Base-by-base conservation (phyloP, 2,329 filamentous ascomycete genomes). In the Emergomyces orientalis region DNA sequence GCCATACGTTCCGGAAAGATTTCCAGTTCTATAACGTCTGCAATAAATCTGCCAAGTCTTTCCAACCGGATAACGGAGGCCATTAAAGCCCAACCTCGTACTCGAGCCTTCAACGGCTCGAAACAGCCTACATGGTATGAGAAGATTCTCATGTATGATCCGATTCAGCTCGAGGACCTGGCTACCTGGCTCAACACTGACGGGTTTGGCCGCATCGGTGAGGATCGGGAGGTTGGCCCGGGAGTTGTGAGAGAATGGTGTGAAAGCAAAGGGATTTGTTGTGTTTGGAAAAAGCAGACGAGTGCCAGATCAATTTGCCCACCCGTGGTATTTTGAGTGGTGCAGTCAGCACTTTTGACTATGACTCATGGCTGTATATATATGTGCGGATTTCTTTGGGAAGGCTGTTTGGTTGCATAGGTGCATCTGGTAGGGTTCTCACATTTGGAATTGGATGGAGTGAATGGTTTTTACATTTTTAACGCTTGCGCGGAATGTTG, bases 81-180 rank as follows among this genome's bases (percentile, higher is more conserved):
- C 2, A 74, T 86, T 43, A 79, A 76, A 45, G 71, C 72, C 7
- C 76, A 80, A 34, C 71, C 76, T 22, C 76, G 65, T 11, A 64
- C 66, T 19, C 61, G 62, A 27, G 60, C 74, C 5, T 74, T 74
- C 2, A 75, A 73, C 9, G 72, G 81, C 63, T 71, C 73, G 7
- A 72, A 69, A 6, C 70, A 72, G 2, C 81, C 80, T 2, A 91
- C 85, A 1, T 97, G 92, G 90, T 82, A 95, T 69, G 91, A 97
- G 75, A 95, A 91, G 76, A 97, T 99, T 56, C 79, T 97, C 6
- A 84, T 97, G 72, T 97, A 95, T 72, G 92, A 97, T 69, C 91
- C 93, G 0, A 88, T 99, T 52, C 82, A 94, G 1, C 76, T 97
- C 0, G 93, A 97, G 75, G 91, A 97, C 67, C 78, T 99, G 17